Evolutionary conservation across 148 eudicot genomes (phyloP).

Genomic region (Chenopodium suecicum): DNA sequence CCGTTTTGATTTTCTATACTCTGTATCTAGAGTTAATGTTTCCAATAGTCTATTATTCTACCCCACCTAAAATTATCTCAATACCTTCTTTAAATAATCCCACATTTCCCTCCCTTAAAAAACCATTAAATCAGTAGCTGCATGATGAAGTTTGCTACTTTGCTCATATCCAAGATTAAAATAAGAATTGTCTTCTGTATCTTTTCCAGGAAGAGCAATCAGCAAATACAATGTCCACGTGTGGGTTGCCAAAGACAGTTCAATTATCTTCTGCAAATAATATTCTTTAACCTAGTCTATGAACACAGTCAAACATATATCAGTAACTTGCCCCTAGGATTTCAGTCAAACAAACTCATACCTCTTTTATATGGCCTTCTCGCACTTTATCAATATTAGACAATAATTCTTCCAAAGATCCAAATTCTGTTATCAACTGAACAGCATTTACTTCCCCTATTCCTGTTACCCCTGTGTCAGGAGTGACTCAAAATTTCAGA

Average conservation of each 20-base stretch:
- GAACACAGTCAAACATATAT: neutral
- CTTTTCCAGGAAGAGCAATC: neutral
- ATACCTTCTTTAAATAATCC: too few species aligned
- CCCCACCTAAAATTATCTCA: too few species aligned
- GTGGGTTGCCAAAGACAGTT: neutral
- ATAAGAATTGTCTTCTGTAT: too few species aligned
- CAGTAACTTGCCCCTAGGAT: neutral
- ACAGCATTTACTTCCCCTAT: conserved; percentile 85
- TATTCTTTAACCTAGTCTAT: neutral
- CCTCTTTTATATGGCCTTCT: conserved; percentile 74
- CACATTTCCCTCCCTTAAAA: too few species aligned
- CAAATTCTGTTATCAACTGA: conserved; percentile 77
- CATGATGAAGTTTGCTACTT: too few species aligned
- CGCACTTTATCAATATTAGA: conserved; percentile 63
- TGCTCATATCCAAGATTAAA: too few species aligned
- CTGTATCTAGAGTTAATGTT: too few species aligned
- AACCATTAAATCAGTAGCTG: too few species aligned
- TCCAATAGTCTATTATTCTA: too few species aligned
- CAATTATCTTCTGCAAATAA: neutral
- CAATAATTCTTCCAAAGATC: conserved; percentile 77
- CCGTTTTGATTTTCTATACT: too few species aligned
- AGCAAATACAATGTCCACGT: neutral
- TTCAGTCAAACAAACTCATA: conserved; percentile 17
- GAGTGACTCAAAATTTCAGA: conserved; percentile 17
- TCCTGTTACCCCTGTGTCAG: conserved; percentile 74